Evolutionary conservation across 2,329 filamentous ascomycete species (phyloP).

Genomic region (Cladophialophora psammophila): DNA sequence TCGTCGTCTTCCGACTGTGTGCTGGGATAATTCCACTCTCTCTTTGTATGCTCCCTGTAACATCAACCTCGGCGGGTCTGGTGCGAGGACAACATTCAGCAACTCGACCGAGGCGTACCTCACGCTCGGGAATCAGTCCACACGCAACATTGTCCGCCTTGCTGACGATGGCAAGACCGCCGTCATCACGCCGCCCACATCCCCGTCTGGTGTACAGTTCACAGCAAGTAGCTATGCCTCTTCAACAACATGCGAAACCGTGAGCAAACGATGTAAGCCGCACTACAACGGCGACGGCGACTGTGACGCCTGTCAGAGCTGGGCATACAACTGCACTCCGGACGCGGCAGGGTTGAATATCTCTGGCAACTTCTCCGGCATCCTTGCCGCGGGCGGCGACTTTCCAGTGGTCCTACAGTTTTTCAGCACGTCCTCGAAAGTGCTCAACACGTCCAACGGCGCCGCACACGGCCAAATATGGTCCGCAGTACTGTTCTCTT

Average conservation of each 20-base stretch:
- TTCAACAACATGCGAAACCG: background rate
- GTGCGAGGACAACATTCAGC: background rate
- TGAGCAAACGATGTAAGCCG: conserved; percentile 2
- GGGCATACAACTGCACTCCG: conserved; percentile 3
- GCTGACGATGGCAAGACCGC: conserved; percentile 7
- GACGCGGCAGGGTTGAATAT: background rate
- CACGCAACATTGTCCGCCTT: conserved; percentile 2
- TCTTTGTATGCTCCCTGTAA: conserved; percentile 5
- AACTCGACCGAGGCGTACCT: conserved; percentile 9
- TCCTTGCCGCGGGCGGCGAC: background rate
- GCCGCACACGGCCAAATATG: background rate
- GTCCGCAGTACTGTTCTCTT: conserved; percentile 3
- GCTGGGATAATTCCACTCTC: conserved; percentile 1
- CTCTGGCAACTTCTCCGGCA: conserved; percentile 9
- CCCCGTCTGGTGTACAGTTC: conserved; percentile 2
- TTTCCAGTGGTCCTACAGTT: conserved; percentile 1
- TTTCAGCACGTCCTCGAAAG: background rate
- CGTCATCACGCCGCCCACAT: background rate
- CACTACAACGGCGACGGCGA: background rate
- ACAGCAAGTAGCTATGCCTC: conserved; percentile 2
- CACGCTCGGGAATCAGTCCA: conserved; percentile 9
- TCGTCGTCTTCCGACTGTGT: background rate
- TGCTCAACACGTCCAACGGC: background rate
- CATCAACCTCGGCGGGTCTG: background rate
- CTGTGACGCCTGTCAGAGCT: conserved; percentile 6